Conservation (phyloP, 345 rosid genomes). For the Brassica nigra region DNA sequence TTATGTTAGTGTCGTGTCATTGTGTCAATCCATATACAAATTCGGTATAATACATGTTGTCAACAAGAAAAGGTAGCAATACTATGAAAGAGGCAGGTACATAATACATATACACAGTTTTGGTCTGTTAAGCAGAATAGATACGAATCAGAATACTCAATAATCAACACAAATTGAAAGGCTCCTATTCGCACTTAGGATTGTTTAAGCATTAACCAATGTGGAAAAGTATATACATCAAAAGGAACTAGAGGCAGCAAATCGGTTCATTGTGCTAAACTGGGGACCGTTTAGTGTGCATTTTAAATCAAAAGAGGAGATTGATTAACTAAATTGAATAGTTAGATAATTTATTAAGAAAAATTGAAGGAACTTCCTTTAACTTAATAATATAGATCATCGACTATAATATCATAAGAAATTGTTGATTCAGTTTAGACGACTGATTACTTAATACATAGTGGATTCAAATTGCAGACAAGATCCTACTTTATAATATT, state of each 20-base stretch:
- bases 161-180: conserved; percentile 12
- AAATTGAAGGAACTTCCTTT: background rate
- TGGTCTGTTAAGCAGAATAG: background rate
- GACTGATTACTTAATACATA: background rate
- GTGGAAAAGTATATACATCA: conserved; percentile 16
- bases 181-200: conserved; percentile 2
- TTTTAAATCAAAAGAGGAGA: conserved; percentile 17
- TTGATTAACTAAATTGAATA: conserved; percentile 11
- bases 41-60: background rate
- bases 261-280: conserved; percentile 27
- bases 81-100: background rate
- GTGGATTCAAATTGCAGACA: conserved; percentile 34
- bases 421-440: background rate
- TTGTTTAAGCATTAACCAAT: conserved; percentile 6
- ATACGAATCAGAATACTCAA: conserved; percentile 3
- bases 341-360: background rate
- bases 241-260: conserved; percentile 31
- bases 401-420: conserved; percentile 14
- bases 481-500: conserved; percentile 14
- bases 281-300: conserved; percentile 30
- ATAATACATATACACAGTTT: background rate
- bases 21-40: background rate
- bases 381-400: background rate
- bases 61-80: background rate
- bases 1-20: background rate